Base-by-base conservation (phyloP, 2,329 filamentous ascomycete genomes). In the Xylaria arbuscula region DNA sequence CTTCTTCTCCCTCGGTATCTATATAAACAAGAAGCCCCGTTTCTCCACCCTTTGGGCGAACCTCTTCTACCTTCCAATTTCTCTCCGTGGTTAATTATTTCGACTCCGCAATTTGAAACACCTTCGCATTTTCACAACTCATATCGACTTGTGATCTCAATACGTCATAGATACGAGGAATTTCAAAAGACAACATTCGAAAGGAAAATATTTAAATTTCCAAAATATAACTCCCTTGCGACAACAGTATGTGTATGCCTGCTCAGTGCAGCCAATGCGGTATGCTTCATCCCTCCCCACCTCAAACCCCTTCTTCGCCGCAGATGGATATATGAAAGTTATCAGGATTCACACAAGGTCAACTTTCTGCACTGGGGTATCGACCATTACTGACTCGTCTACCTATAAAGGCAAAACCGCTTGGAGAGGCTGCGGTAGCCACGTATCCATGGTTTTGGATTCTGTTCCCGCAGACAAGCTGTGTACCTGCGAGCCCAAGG, bases 341-440 rank as follows among this genome's bases (percentile, higher is more conserved):
- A 40, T 13, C 17, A 17, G 13, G 15, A 5, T 15, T 22, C 6
- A 28, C 53, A 53, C 11, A 24, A 50, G 10, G 22, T 51, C 48
- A 15, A 3, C 34, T 9, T 34, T 53, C 24, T 53, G 2, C 50
- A 28, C 28, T 28, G 5, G 13, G 10, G 11, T 32, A 15, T 8
- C 2, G n/a, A 48, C 2, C 9, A 9, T 32, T 57, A 28, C 38
- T 57, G 15, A 45, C 38, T 15, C 40, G 55, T 28, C 62, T 24
- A 55, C 15, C 6, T 17, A 45, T 7, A 63, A 66, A 88, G 88
- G 84, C 68, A 90, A 90, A 76, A 79, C 81, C 48, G 86, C 87
- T 64, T 92, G 90, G 90, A 87, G 83, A 81, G 90, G 89, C 69
- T 92, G 90, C 78, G 89, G 89, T 70, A 82, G 74, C 69, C 88